Percentiles rank a stretch among this genome's conserved stretches.
These are phyloP conservation scores for Lagenaria siceraria DNA, from an alignment of 306 rosid genomes.

Conservation along the genomic window DNA sequence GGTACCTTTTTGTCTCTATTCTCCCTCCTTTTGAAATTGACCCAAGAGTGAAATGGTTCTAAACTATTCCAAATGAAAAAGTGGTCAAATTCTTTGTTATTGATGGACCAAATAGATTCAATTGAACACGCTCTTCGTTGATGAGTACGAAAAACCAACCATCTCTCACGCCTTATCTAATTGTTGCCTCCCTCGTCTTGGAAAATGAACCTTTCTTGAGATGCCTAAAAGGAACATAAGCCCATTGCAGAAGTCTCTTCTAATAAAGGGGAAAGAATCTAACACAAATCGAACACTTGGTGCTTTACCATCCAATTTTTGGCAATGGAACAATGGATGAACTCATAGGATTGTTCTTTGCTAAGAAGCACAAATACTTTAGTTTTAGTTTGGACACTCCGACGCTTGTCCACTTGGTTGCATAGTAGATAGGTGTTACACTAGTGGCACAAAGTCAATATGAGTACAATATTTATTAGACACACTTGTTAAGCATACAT, in stretches of 20 bases:
- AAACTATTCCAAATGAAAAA: not conserved
- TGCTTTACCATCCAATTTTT: not conserved
- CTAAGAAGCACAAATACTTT: too few relatives aligned
- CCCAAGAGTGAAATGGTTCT: not conserved
- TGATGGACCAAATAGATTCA: not conserved
- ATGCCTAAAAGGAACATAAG: not conserved
- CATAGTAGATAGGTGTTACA: too few relatives aligned
- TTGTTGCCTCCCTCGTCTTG: too few relatives aligned
- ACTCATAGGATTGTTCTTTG: not conserved
- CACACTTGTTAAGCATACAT: too few relatives aligned
- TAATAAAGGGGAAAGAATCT: not conserved
- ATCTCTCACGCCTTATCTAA: too few relatives aligned
- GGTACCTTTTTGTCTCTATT: conserved; percentile 25
- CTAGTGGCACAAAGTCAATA: too few relatives aligned
- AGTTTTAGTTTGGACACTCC: too few relatives aligned
- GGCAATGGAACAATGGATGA: not conserved
- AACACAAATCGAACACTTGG: not conserved
- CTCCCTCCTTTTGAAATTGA: not conserved
- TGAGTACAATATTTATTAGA: too few relatives aligned
- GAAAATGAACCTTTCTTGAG: not conserved
- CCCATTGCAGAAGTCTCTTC: not conserved
- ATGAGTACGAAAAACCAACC: not conserved
- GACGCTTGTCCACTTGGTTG: too few relatives aligned
- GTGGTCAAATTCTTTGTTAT: not conserved
- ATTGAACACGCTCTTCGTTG: not conserved